A percentile compares a stretch with the other conserved stretches of the same genome.
Conservation (phyloP, 2,329 filamentous ascomycete genomes). For the Monosporascus sp. region DNA sequence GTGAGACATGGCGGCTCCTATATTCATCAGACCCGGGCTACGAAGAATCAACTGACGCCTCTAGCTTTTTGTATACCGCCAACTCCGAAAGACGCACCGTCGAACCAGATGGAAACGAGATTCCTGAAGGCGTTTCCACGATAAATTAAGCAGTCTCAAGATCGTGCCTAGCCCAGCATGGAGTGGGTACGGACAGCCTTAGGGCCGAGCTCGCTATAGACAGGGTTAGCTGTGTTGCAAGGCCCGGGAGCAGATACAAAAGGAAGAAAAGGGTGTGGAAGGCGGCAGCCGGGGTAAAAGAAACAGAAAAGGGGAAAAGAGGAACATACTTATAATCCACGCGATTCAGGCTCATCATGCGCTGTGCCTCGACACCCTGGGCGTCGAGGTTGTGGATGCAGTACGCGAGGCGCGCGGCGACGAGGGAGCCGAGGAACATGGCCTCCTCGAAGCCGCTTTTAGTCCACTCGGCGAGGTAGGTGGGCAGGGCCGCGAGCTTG, state of each 20-base stretch:
- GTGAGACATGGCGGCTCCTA: no score
- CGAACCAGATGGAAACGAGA: no score
- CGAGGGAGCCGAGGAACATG: conserved; percentile 81
- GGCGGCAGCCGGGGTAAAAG: background rate
- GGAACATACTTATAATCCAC: conserved; percentile 56
- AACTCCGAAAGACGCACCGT: no score
- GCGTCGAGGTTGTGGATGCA: conserved; percentile 55
- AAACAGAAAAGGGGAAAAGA: background rate
- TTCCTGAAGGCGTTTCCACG: no score
- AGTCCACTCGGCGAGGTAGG: conserved; percentile 89
- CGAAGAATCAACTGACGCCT: no score
- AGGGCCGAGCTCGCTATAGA: background rate
- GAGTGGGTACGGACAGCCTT: background rate
- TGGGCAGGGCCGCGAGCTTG: conserved; percentile 70
- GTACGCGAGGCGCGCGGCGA: conserved; percentile 63
- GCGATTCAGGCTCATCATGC: conserved; percentile 51
- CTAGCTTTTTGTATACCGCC: no score
- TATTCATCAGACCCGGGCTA: no score
- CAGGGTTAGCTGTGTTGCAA: background rate
- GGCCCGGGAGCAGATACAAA: background rate
- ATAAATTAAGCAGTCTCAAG: no score
- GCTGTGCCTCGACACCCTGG: conserved; percentile 46
- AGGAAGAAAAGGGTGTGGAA: background rate
- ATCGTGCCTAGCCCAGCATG: no score
- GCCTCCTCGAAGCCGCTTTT: conserved; percentile 76